Conservation (phyloP, 495 filamentous ascomycete species). For the Aspergillus haitiensis region DNA sequence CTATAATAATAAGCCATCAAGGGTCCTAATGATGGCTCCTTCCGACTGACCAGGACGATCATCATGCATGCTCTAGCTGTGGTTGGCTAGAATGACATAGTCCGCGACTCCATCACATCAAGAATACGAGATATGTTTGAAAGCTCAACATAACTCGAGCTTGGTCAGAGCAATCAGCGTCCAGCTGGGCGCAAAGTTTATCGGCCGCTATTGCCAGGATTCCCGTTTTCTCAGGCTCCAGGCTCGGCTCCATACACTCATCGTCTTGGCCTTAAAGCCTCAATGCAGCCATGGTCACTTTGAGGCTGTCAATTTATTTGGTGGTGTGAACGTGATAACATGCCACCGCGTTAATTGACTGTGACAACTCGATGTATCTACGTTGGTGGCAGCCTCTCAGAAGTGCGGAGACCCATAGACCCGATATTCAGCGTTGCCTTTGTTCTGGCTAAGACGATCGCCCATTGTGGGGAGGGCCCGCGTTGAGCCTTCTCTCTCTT, state of each 20-base stretch:
- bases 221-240: neutral
- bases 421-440: no score
- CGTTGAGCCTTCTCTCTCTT: neutral
- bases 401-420: no score
- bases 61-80: neutral
- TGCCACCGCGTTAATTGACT: no score
- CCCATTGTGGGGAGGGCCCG: no score
- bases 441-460: no score
- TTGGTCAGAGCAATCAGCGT: slow-evolving; percentile 6
- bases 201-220: neutral
- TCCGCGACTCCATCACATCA: slow-evolving; percentile 10
- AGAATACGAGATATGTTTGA: slow-evolving; percentile 14
- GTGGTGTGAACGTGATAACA: no score
- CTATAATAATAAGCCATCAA: neutral
- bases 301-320: no score
- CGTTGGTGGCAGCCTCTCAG: no score
- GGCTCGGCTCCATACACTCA: slow-evolving; percentile 7
- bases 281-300: no score
- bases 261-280: neutral
- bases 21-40: neutral
- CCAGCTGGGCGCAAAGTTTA: neutral
- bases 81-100: slow-evolving; percentile 4
- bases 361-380: no score
- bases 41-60: slow-evolving; percentile 1
- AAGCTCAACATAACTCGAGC: neutral